Percentiles rank a stretch among this genome's conserved stretches.
phyloP scores from a whole-genome alignment of 371 early-diverging fungal genomes.

The Mucor lusitanicus region DNA sequence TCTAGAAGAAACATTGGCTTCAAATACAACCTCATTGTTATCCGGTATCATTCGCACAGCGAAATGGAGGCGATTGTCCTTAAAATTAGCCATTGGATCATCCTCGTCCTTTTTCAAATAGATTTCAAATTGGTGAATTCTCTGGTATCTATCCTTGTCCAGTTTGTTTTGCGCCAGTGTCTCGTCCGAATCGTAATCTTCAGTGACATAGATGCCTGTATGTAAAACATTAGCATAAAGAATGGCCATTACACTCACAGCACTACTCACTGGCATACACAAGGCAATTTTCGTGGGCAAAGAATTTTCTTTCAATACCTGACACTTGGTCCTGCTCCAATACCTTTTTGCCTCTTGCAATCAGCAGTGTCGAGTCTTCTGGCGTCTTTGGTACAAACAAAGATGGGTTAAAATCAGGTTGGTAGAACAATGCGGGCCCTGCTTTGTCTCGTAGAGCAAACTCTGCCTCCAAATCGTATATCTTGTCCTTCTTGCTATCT shows the following conservation, averaged over 20 bases:
- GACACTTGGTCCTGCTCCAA: conserved; percentile 2
- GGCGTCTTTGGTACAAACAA: neutral
- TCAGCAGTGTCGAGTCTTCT: neutral
- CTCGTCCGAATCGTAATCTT: neutral
- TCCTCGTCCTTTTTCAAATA: neutral
- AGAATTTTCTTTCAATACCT: conserved; percentile 10
- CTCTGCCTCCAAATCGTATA: neutral
- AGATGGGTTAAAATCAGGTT: conserved; percentile 4
- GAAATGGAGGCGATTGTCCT: neutral
- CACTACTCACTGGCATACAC: conserved; percentile 13
- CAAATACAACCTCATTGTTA: conserved; percentile 8
- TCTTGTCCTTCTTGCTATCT: neutral
- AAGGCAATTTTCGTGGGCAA: conserved; percentile 13
- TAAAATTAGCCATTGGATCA: neutral
- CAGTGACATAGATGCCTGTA: neutral
- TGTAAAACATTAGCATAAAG: neutral
- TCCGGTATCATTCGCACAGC: conserved; percentile 2
- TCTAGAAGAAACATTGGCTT: conserved; percentile 1
- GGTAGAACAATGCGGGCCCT: neutral
- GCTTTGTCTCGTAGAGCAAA: neutral
- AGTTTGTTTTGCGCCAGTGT: neutral
- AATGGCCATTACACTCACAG: no score
- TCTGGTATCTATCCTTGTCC: neutral
- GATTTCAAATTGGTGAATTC: conserved; percentile 18
- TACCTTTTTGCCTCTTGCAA: neutral